Percentiles rank a stretch among this genome's conserved stretches.
These are phyloP conservation scores for Talaromyces sp. DNA, from an alignment of 2,329 filamentous ascomycete species.

Conservation along the genomic window DNA sequence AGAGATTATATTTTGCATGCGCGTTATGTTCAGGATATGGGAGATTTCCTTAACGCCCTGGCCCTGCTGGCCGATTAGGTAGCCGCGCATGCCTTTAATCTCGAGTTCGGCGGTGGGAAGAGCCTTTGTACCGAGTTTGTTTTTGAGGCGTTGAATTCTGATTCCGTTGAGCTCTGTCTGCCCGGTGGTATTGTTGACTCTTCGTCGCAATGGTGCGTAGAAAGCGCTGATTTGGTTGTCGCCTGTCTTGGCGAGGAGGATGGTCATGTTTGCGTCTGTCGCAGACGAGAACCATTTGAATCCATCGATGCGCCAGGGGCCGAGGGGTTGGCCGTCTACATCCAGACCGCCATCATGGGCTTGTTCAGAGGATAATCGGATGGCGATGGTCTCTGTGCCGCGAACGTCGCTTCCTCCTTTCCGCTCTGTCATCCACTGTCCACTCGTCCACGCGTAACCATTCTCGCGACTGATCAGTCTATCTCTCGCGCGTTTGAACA, in stretches of 20 bases:
- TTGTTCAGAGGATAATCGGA: conserved; percentile 26
- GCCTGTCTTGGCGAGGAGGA: conserved; percentile 59
- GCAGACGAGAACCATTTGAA: conserved; percentile 69
- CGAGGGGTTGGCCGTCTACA: conserved; percentile 42
- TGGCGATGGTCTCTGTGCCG: conserved; percentile 62
- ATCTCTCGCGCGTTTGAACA: conserved; percentile 22
- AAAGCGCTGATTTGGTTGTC: conserved; percentile 57
- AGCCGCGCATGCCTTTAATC: conserved; percentile 59
- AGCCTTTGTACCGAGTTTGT: conserved; percentile 67
- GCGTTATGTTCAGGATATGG: conserved; percentile 65
- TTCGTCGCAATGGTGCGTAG: conserved; percentile 59
- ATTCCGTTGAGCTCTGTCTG: conserved; percentile 60
- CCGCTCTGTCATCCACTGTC: conserved; percentile 76
- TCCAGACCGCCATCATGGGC: conserved; percentile 25
- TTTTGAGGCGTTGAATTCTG: conserved; percentile 65
- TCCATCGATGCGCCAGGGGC: conserved; percentile 59
- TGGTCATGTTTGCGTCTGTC: conserved; percentile 62
- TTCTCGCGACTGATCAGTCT: conserved; percentile 53
- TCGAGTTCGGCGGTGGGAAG: conserved; percentile 72
- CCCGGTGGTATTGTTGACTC: conserved; percentile 17
- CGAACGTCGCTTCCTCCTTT: conserved; percentile 67
- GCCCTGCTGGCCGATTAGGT: conserved; percentile 65
- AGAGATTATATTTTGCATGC: conserved; percentile 42
- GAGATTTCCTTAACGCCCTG: conserved; percentile 66
- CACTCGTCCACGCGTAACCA: conserved; percentile 62